Conservation (phyloP, 2,329 filamentous ascomycete genomes). For the Helotiales sp. region DNA sequence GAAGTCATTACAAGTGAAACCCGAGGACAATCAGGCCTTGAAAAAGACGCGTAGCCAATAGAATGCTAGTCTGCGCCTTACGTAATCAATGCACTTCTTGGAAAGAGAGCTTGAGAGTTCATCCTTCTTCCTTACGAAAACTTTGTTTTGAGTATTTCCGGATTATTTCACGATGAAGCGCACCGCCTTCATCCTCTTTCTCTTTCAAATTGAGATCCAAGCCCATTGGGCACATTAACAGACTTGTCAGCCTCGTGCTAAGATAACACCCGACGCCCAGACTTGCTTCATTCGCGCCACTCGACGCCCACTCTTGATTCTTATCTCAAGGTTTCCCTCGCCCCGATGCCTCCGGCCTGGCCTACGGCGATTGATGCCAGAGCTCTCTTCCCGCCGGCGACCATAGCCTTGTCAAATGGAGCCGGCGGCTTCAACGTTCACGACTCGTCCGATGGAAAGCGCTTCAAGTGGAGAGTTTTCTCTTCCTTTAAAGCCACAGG, state of each 20-base stretch:
- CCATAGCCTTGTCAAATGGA: slow-evolving; percentile 8
- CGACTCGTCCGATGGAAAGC: not conserved
- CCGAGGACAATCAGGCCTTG: too few species aligned
- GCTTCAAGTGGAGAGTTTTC: not conserved
- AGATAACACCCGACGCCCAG: slow-evolving; percentile 14
- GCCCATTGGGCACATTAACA: not conserved
- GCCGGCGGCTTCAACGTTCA: slow-evolving; percentile 1
- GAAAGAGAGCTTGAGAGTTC: too few species aligned
- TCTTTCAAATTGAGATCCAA: not conserved
- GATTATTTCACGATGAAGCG: not conserved
- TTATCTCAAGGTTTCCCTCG: slow-evolving; percentile 14
- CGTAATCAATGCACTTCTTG: too few species aligned
- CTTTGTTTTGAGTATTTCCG: too few species aligned
- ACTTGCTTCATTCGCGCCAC: slow-evolving; percentile 1
- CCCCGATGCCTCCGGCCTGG: slow-evolving; percentile 21
- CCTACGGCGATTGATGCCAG: slow-evolving; percentile 18
- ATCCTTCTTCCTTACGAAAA: too few species aligned
- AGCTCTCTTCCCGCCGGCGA: slow-evolving; percentile 9
- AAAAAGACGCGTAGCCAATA: too few species aligned
- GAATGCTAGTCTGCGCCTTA: too few species aligned
- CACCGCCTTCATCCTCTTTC: not conserved
- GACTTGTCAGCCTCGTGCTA: slow-evolving; percentile 6
- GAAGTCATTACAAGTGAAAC: too few species aligned
- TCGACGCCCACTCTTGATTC: slow-evolving; percentile 11
- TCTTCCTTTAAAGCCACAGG: not conserved